Percentiles rank a stretch among this genome's conserved stretches.
Conservation (phyloP, 129 eudicot species). For the Flaveria trinervia region DNA sequence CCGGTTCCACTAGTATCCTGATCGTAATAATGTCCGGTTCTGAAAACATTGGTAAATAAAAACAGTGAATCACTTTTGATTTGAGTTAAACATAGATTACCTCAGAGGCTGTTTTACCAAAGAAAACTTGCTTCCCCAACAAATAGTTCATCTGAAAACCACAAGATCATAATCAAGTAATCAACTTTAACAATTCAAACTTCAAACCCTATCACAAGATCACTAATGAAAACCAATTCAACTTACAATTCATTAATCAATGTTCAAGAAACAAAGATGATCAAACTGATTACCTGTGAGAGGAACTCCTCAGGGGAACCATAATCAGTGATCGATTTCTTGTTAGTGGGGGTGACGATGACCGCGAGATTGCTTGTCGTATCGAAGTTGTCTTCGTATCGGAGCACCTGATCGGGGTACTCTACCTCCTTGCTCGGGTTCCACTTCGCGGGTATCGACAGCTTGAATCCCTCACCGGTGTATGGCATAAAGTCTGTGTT, state of each 20-base stretch:
- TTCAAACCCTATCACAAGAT: background rate
- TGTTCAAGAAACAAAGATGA: background rate
- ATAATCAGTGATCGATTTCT: constrained; percentile 79
- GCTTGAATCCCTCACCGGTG: constrained; percentile 68
- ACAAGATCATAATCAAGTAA: background rate
- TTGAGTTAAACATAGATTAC: constrained; percentile 27
- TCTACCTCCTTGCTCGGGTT: constrained; percentile 84
- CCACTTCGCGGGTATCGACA: constrained; percentile 76
- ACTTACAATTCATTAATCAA: background rate
- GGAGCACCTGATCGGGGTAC: constrained; percentile 84
- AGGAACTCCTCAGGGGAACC: constrained; percentile 86
- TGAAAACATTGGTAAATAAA: no score
- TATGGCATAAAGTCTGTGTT: constrained; percentile 72
- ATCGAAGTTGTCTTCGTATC: constrained; percentile 90
- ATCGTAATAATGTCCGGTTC: no score
- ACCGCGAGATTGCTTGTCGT: constrained; percentile 65
- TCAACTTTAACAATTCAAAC: background rate
- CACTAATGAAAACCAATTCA: background rate
- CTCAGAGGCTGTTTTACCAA: constrained; percentile 84
- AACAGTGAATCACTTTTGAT: no score
- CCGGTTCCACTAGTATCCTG: no score
- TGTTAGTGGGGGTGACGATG: constrained; percentile 63
- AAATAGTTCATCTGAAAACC: constrained; percentile 71
- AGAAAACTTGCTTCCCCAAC: constrained; percentile 83
- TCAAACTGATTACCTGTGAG: constrained; percentile 41